Base-by-base conservation (phyloP, 495 filamentous ascomycete genomes). In the Tuber microsphaerosporum region DNA sequence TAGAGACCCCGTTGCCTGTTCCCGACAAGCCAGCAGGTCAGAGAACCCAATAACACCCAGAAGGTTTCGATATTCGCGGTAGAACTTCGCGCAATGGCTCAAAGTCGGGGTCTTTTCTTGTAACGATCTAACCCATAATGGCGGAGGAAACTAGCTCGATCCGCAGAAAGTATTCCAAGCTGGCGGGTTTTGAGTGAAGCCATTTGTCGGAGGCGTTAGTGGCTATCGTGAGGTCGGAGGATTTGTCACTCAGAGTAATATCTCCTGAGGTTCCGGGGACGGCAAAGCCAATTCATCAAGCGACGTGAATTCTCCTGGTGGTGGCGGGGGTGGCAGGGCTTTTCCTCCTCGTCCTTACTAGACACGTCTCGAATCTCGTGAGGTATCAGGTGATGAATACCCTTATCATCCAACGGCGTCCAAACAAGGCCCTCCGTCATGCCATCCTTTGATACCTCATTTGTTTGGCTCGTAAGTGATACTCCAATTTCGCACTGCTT, bases 111-210 rank as follows among this genome's bases (percentile, higher is more conserved):
- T 96, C 97, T 82, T 91, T 94, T 46, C 93, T 87, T 44, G 94
- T 91, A 51, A 97, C 91, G 92, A 99, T 97, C 96, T 95, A 99
- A 5, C 96, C 96, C 4, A 93, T 90, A 76, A 91, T 88, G 19
- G 88, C 86, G 39, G 89, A 87, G 17, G 89, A 90, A 0, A 89
- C 85, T 12, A 94, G 94, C 80, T 99, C 95, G 74, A 99, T 92
- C 82, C 97, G 94, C 31, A 99, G 86, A 7, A 97, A 85, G 81
- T 97, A 99, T 73, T 94, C 91, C 79, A 86, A 86, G 9, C 85
- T 87, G 1, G 89, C 86, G 9, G 91, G 91, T 80, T 90, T 92
- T 8, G 86, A 87, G 42, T 87, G 87, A 22, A 83, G 72, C 0
- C 76, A 73, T 43, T 61, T 80, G 44, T 77, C 70, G n/a, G 71